phyloP scores from a whole-genome alignment of 345 rosid species.

The Passiflora organensis region DNA sequence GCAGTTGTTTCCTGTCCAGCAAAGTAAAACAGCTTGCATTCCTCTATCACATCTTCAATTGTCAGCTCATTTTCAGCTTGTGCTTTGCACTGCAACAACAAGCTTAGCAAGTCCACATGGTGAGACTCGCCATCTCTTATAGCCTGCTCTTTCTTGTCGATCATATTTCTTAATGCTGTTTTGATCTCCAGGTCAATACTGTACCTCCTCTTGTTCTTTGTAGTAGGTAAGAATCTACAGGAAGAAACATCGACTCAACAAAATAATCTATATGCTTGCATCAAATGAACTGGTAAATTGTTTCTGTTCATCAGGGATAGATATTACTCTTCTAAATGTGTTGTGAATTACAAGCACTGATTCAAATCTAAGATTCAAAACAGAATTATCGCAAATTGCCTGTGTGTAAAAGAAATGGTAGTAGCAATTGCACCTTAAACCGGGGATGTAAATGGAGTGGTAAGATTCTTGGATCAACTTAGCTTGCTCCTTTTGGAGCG shows the following conservation, averaged over 20 bases:
- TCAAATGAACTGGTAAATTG: not conserved
- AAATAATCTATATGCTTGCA: too few species aligned
- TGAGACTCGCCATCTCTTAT: conserved; percentile 22
- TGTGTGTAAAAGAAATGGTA: too few species aligned
- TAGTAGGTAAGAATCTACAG: conserved; percentile 42
- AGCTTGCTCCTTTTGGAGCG: conserved; percentile 32
- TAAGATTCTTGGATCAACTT: conserved; percentile 32
- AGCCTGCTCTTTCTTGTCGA: conserved; percentile 28
- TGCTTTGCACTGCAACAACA: conserved; percentile 30
- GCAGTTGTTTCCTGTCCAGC: conserved; percentile 65
- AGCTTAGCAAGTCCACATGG: conserved; percentile 37
- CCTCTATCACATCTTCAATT: conserved; percentile 44
- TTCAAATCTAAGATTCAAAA: too few species aligned
- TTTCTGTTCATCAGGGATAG: not conserved
- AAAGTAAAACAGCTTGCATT: conserved; percentile 48
- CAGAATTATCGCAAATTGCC: too few species aligned
- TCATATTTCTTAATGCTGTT: conserved; percentile 24
- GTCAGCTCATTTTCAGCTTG: conserved; percentile 24
- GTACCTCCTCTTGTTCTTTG: conserved; percentile 41
- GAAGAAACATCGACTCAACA: not conserved
- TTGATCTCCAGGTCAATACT: conserved; percentile 30
- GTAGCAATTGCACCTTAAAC: conserved; percentile 35
- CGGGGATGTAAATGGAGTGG: conserved; percentile 41
- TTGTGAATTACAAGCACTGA: too few species aligned
- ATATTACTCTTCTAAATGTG: too few species aligned